Conservation (phyloP, 2,329 filamentous ascomycete genomes). For the Colletotrichum graminicola region DNA sequence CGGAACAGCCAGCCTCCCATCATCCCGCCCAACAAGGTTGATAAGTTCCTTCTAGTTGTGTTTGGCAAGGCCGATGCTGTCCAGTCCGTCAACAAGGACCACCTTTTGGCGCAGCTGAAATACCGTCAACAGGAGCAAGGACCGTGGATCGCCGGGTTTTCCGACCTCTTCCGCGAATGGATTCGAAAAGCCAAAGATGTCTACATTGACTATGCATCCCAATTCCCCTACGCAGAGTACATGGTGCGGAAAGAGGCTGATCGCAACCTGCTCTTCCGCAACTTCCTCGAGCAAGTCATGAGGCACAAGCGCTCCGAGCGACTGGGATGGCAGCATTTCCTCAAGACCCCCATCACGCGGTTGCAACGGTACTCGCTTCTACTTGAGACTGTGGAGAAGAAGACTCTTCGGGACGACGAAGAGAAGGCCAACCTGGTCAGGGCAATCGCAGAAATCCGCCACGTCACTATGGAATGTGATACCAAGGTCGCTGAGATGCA, state of each 20-base stretch:
- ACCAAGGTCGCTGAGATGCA: conserved; percentile 91
- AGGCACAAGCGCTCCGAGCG: conserved; percentile 84
- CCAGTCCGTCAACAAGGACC: conserved; percentile 91
- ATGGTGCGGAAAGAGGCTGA: conserved; percentile 86
- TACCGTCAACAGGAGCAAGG: conserved; percentile 98
- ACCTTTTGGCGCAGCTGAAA: conserved; percentile 91
- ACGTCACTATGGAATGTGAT: conserved; percentile 91
- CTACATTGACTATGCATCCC: conserved; percentile 92
- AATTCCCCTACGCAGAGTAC: conserved; percentile 86
- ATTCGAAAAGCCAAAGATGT: conserved; percentile 90
- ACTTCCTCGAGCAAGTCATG: conserved; percentile 85
- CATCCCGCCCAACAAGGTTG: conserved; percentile 81
- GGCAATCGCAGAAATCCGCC: conserved; percentile 92
- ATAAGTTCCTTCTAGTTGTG: conserved; percentile 84
- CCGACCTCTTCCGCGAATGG: conserved; percentile 98
- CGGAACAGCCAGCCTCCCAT: conserved; percentile 80
- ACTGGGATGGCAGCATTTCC: conserved; percentile 92
- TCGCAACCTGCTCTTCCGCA: conserved; percentile 85
- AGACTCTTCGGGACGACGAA: conserved; percentile 85
- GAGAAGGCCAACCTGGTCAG: conserved; percentile 87
- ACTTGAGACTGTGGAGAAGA: conserved; percentile 84
- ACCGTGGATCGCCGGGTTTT: conserved; percentile 93
- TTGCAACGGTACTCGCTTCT: conserved; percentile 91
- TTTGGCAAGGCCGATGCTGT: conserved; percentile 94
- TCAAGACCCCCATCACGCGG: conserved; percentile 93